Conservation (phyloP, 129 eudicot species). For the Scalesia atractyloides region DNA sequence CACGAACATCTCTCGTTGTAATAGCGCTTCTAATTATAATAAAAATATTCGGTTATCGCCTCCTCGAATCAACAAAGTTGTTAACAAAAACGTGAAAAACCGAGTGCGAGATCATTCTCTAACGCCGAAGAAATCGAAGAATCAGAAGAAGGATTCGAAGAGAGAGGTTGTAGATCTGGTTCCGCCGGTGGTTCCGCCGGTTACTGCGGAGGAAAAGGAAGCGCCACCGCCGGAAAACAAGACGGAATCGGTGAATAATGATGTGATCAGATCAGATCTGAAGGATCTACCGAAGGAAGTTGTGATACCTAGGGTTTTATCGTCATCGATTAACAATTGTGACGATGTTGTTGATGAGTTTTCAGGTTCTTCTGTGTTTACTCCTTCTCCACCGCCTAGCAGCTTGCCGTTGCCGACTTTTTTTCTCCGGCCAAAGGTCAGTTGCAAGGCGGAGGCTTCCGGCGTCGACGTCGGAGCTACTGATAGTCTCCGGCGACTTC, state of each 20-base stretch:
- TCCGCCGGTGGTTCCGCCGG: slow-evolving; percentile 1
- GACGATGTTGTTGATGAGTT: slow-evolving; percentile 32
- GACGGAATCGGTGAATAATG: slow-evolving; percentile 4
- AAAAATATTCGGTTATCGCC: slow-evolving; percentile 27
- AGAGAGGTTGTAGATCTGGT: slow-evolving; percentile 18
- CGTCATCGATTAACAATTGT: slow-evolving; percentile 1
- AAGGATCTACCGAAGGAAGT: slow-evolving; percentile 43
- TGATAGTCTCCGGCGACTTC: slow-evolving; percentile 62
- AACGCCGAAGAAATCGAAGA: slow-evolving; percentile 49
- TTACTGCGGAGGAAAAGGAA: slow-evolving; percentile 25
- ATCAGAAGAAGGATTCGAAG: slow-evolving; percentile 29
- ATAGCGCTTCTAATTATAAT: slow-evolving; percentile 22
- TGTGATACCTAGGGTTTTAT: slow-evolving; percentile 32
- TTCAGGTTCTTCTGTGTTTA: slow-evolving; percentile 51
- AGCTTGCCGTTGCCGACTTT: slow-evolving; percentile 94
- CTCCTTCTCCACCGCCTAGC: slow-evolving; percentile 88
- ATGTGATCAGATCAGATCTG: slow-evolving; percentile 47
- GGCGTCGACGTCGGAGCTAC: slow-evolving; percentile 63
- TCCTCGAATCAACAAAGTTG: slow-evolving; percentile 34
- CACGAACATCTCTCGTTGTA: slow-evolving; percentile 11
- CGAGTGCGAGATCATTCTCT: slow-evolving; percentile 43
- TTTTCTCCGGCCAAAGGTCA: slow-evolving; percentile 68
- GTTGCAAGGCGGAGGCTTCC: slow-evolving; percentile 50
- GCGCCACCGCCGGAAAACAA: not conserved
- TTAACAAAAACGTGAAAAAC: slow-evolving; percentile 32